Percentiles rank a stretch among this genome's conserved stretches.
phyloP scores from a whole-genome alignment of 805 yeast species.

The Starmerella riodocensis region DNA sequence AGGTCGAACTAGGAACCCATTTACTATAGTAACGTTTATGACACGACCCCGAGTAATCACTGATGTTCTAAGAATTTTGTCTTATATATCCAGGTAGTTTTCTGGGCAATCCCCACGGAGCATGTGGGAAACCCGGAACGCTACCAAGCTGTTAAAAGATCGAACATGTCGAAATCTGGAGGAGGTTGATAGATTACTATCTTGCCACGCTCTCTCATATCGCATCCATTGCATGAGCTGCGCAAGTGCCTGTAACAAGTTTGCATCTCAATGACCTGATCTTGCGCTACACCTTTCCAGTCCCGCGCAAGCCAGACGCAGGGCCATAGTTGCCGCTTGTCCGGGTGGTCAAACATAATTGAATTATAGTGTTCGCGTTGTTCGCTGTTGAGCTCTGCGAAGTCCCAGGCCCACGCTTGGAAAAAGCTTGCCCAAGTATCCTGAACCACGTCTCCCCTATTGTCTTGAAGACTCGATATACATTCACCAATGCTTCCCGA shows the following conservation, averaged over 20 bases:
- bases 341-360: constrained; percentile 27
- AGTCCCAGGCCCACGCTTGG: constrained; percentile 23
- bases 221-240: constrained; percentile 25
- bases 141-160: constrained; percentile 6
- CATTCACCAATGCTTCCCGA: no score
- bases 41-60: no score
- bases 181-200: constrained; percentile 20
- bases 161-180: constrained; percentile 20
- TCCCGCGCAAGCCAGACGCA: constrained; percentile 37
- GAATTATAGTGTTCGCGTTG: constrained; percentile 22
- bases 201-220: constrained; percentile 18
- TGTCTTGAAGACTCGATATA: no score
- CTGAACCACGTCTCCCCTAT: constrained; percentile 1
- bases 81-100: no score
- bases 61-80: no score
- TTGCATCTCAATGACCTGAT: constrained; percentile 25
- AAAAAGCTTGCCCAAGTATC: constrained; percentile 15
- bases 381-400: constrained; percentile 18
- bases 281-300: constrained; percentile 28
- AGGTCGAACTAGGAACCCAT: no score
- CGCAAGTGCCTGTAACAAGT: constrained; percentile 20
- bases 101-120: no score
- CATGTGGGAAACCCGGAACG: no score
- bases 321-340: constrained; percentile 23
- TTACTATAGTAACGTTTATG: no score